Base-by-base conservation (phyloP, 306 rosid genomes). In the Rubus idaeus region DNA sequence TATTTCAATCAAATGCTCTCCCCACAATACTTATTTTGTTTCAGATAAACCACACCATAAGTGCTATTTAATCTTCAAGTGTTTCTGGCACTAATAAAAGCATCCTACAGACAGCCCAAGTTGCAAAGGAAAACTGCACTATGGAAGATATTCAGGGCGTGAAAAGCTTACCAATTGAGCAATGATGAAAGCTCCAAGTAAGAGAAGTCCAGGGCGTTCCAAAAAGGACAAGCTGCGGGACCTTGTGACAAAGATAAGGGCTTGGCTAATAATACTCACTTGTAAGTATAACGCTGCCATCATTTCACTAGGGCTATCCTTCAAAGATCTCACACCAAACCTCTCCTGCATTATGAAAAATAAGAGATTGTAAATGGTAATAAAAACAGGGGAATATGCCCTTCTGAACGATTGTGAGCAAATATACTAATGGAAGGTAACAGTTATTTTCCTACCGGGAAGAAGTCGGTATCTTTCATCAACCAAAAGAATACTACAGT, bases 201-300 rank as follows among this genome's bases (percentile, higher is more conserved):
- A 86, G 75, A 96, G 97, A 85, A 92, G 82, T 71, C 99, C 98
- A 8, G 99, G 99, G 74, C 98, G 94, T 78, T 96, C 98, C 23
- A 86, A 53, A 53, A 45, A 91, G 67, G 99, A 96, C 97, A 97
- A 96, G 87, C 99, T 87, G 58, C 98, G 98, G 45, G 99, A 96
- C 85, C 99, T 88, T 1, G 99, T 96, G 58, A 96, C 99, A 20
- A 96, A 96, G 79, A 96, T 96, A 30, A 96, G 85, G 49, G 99
- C 99, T 82, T 96, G 99, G 72, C 99, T 96, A 53, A 96, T 87
- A 79, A 96, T 96, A 86, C 99, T 96, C 80, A 96, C 99, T 96
- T 96, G 99, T 45, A 96, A 92, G 87, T 96, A 96, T 13, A 96
- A 77, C 5, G 99, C 99, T 55, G 99, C 97, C 99, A 92, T 96